Evolutionary conservation across 202 grass and related monocot species (phyloP).

Genomic region (Hordeum pubiflorum): DNA sequence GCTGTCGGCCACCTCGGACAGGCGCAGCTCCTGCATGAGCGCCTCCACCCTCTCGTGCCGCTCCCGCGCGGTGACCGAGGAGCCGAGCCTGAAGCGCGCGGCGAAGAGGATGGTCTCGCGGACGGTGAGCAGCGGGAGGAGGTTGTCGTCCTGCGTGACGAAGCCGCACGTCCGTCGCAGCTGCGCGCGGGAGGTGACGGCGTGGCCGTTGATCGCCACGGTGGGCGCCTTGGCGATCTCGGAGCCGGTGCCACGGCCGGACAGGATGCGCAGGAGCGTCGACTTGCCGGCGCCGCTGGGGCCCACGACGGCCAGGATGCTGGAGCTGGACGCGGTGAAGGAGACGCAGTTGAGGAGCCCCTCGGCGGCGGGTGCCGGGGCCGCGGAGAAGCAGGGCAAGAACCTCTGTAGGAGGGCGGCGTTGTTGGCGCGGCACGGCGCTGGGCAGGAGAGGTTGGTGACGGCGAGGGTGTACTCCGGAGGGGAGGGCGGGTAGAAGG

Average conservation of each 20-base stretch:
- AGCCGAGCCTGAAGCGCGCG: slow-evolving; percentile 49
- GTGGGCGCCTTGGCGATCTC: slow-evolving; percentile 25
- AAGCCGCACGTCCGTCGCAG: slow-evolving; percentile 67
- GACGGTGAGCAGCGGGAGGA: slow-evolving; percentile 79
- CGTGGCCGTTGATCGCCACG: slow-evolving; percentile 44
- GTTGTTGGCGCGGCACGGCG: slow-evolving; percentile 19
- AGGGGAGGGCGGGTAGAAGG: slow-evolving; percentile 34
- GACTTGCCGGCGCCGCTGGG: slow-evolving; percentile 87
- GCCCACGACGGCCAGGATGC: slow-evolving; percentile 68
- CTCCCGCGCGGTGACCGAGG: slow-evolving; percentile 9
- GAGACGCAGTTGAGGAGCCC: slow-evolving; percentile 58
- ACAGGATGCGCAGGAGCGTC: slow-evolving; percentile 78
- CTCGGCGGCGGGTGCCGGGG: neutral
- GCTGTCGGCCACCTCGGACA: slow-evolving; percentile 61
- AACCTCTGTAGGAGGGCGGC: neutral
- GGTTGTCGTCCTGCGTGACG: slow-evolving; percentile 89
- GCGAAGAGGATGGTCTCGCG: slow-evolving; percentile 76
- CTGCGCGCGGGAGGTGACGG: slow-evolving; percentile 31
- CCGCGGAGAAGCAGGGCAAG: neutral
- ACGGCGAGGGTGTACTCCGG: slow-evolving; percentile 39
- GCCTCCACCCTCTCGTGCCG: slow-evolving; percentile 41
- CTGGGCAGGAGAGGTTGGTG: slow-evolving; percentile 48
- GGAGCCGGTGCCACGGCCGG: slow-evolving; percentile 40
- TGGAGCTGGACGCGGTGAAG: slow-evolving; percentile 59
- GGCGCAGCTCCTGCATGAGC: slow-evolving; percentile 63